These are phyloP conservation scores for Aspergillus udagawae DNA, from an alignment of 2,329 filamentous ascomycete species.

Conservation along the genomic window DNA sequence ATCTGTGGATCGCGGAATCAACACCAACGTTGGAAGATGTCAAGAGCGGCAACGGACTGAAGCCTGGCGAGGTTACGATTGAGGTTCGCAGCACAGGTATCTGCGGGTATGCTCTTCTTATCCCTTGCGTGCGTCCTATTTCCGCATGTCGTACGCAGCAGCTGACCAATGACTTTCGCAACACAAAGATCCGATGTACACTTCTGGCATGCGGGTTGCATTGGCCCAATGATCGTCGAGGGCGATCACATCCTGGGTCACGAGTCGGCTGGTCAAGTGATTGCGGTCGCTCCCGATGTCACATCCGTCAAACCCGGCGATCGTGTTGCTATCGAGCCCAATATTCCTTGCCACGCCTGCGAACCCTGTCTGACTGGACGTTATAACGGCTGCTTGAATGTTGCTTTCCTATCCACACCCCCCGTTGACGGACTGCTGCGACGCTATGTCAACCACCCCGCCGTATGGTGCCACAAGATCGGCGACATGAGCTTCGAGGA, in stretches of 20 bases:
- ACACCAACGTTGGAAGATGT: constrained; percentile 73
- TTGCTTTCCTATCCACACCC: constrained; percentile 85
- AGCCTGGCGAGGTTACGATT: constrained; percentile 79
- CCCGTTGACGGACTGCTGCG: constrained; percentile 82
- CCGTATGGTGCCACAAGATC: constrained; percentile 94
- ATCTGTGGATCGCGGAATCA: constrained; percentile 81
- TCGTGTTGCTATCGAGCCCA: constrained; percentile 89
- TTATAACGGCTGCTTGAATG: constrained; percentile 89
- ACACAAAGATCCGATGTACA: constrained; percentile 76
- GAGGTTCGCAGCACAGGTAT: constrained; percentile 93
- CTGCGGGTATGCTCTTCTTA: constrained; percentile 64
- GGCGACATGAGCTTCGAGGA: constrained; percentile 88
- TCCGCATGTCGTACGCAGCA: neutral
- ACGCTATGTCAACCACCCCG: constrained; percentile 91
- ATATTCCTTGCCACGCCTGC: constrained; percentile 86
- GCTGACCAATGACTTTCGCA: constrained; percentile 6
- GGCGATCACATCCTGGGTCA: constrained; percentile 90
- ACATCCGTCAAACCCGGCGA: constrained; percentile 76
- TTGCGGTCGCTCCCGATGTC: constrained; percentile 72
- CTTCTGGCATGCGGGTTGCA: constrained; percentile 95
- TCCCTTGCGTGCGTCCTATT: neutral
- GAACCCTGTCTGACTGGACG: constrained; percentile 86
- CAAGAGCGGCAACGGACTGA: constrained; percentile 62
- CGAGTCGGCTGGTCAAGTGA: constrained; percentile 74
- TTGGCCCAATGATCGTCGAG: constrained; percentile 90